Percentiles rank a stretch among this genome's conserved stretches.
Evolutionary conservation across 305 asterid species (phyloP).

Genomic region (Plantago lanceolata): DNA sequence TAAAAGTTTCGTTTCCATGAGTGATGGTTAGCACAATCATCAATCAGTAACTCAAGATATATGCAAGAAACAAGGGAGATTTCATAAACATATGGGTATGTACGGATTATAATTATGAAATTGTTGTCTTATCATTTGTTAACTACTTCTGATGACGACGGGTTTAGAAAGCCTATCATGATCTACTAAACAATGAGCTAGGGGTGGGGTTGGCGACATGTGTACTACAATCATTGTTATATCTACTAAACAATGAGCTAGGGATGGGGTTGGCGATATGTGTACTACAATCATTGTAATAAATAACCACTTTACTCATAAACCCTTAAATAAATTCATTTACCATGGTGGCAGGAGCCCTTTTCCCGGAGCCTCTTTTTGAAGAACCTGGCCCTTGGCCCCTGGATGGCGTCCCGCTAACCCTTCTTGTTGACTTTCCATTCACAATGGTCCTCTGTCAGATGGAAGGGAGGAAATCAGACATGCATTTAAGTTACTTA

Average conservation of each 20-base stretch:
- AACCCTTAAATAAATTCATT: constrained; percentile 11
- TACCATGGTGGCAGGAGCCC: constrained; percentile 63
- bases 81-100: too few species aligned
- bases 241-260: background rate
- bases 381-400: constrained; percentile 53
- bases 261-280: background rate
- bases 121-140: background rate
- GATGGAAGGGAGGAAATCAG: constrained; percentile 20
- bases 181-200: background rate
- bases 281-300: constrained; percentile 5
- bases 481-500: constrained; percentile 13
- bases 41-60: constrained; percentile 6
- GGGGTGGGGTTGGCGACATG: background rate
- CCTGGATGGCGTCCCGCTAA: constrained; percentile 47
- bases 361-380: constrained; percentile 60
- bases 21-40: constrained; percentile 1
- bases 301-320: constrained; percentile 8
- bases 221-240: constrained; percentile 6
- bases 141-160: background rate
- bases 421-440: constrained; percentile 60
- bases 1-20: too few species aligned
- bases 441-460: constrained; percentile 58
- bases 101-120: too few species aligned
- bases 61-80: constrained; percentile 5
- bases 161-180: background rate